Base-by-base conservation (phyloP, 148 eudicot species). In the Chenopodium quinoa region DNA sequence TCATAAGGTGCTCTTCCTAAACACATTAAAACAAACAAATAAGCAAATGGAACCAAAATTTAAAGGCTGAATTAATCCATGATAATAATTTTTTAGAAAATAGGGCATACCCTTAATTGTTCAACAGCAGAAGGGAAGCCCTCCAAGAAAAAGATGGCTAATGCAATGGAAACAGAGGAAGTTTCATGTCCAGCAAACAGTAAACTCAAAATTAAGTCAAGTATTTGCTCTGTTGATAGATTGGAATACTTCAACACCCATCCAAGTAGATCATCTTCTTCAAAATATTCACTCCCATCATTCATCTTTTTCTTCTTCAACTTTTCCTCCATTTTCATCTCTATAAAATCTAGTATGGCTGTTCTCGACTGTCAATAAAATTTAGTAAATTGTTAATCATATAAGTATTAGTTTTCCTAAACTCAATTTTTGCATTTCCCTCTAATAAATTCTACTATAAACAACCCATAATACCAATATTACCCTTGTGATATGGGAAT, bases 171-270 rank as follows among this genome's bases (percentile, higher is more conserved):
- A 9, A 95, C 99, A 56, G 99, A 95, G 74, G 99, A 92, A 80
- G 98, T 95, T 81, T 95, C 98, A 83, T 95, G 98, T 22, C 98
- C 98, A 25, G 98, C 98, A 84, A 95, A 95, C 64, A 95, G 88
- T 84, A 95, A 87, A 83, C 98, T 93, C 75, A 95, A 81, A 4
- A 95, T 92, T 75, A 95, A 90, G 82, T 95, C 98, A 44, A 92
- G 88, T 46, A 95, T 93, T 78, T 95, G 98, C 85, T 95, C 98
- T n/a, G 95, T 95, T 34, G 92, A 93, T 3, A 95, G 90, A 85
- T 85, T 86, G 1, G 98, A 92, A 82, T 95, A 86, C 85, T 90
- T 95, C 79, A 93, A 69, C 2, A 91, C 98, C 97, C 97, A 95
- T n/a, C 98, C 97, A 9, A 95, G 94, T 22, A 95, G 86, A 86